These are phyloP conservation scores for Rubroshorea leprosula DNA, from an alignment of 345 rosid species.

Conservation along the genomic window DNA sequence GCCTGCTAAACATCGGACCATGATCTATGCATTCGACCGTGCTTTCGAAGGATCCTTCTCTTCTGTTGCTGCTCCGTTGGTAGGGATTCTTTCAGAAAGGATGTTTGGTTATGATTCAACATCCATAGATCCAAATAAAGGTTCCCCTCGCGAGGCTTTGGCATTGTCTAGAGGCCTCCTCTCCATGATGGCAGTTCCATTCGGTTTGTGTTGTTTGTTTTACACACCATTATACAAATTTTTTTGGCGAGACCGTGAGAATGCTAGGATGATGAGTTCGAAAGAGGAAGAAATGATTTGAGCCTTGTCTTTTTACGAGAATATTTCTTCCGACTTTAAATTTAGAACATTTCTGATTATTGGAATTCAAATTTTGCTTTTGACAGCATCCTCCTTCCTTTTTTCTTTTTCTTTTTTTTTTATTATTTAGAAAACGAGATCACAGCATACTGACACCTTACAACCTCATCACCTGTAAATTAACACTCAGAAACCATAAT, in stretches of 20 bases:
- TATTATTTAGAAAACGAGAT: too few relatives aligned
- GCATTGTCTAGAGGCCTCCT: slow-evolving; percentile 84
- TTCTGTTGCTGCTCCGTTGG: slow-evolving; percentile 91
- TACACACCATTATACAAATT: slow-evolving; percentile 74
- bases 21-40: slow-evolving; percentile 93
- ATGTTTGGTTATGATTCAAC: slow-evolving; percentile 74
- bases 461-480: too few relatives aligned
- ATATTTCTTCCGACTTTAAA: too few relatives aligned
- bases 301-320: too few relatives aligned
- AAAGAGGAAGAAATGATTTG: too few relatives aligned
- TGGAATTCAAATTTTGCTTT: too few relatives aligned
- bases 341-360: too few relatives aligned
- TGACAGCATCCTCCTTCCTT: too few relatives aligned
- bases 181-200: slow-evolving; percentile 88
- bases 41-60: slow-evolving; percentile 92
- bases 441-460: too few relatives aligned
- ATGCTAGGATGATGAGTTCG: slow-evolving; percentile 32
- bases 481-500: too few relatives aligned
- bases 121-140: slow-evolving; percentile 57
- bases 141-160: slow-evolving; percentile 58
- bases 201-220: slow-evolving; percentile 73
- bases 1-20: slow-evolving; percentile 80
- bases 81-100: slow-evolving; percentile 84
- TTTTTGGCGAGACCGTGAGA: slow-evolving; percentile 67
- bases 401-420: too few relatives aligned